These are phyloP conservation scores for Cordia subcordata DNA, from an alignment of 257 asterid species.

Conservation along the genomic window DNA sequence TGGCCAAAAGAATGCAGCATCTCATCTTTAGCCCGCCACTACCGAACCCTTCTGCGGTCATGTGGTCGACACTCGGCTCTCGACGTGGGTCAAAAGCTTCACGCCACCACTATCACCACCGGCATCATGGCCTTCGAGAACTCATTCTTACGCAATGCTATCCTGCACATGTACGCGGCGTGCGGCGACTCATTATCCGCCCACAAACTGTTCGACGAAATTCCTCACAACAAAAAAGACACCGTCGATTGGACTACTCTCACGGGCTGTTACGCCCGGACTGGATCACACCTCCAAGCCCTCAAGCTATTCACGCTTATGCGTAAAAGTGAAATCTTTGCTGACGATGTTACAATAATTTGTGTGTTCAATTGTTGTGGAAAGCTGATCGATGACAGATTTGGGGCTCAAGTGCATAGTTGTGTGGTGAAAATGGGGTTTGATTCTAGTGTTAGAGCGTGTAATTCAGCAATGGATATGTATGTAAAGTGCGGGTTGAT, in stretches of 20 bases:
- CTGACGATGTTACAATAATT: conserved; percentile 59
- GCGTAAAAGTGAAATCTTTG: conserved; percentile 31
- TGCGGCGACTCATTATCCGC: conserved; percentile 37
- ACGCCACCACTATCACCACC: conserved; percentile 49
- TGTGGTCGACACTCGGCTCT: conserved; percentile 43
- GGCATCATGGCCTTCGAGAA: conserved; percentile 43
- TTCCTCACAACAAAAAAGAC: conserved; percentile 45
- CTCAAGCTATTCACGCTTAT: conserved; percentile 42
- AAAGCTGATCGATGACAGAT: conserved; percentile 38
- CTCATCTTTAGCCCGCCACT: conserved; percentile 46
- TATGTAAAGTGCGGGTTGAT: conserved; percentile 59
- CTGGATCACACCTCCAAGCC: conserved; percentile 36
- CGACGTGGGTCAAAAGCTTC: conserved; percentile 54
- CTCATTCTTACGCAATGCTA: conserved; percentile 48
- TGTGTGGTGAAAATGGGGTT: conserved; percentile 55
- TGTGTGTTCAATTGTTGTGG: conserved; percentile 53
- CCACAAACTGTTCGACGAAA: conserved; percentile 62
- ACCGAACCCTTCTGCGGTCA: conserved; percentile 52
- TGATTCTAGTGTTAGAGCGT: conserved; percentile 36
- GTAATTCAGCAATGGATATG: conserved; percentile 71
- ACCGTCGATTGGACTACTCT: conserved; percentile 71
- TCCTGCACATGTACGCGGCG: conserved; percentile 61
- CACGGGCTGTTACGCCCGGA: conserved; percentile 46
- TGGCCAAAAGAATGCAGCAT: conserved; percentile 37
- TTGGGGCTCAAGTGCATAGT: conserved; percentile 54